A percentile compares a stretch with the other conserved stretches of the same genome.
Conservation (phyloP, 1,284 basidiomycete species). For the Leccinum cinnamomeum region DNA sequence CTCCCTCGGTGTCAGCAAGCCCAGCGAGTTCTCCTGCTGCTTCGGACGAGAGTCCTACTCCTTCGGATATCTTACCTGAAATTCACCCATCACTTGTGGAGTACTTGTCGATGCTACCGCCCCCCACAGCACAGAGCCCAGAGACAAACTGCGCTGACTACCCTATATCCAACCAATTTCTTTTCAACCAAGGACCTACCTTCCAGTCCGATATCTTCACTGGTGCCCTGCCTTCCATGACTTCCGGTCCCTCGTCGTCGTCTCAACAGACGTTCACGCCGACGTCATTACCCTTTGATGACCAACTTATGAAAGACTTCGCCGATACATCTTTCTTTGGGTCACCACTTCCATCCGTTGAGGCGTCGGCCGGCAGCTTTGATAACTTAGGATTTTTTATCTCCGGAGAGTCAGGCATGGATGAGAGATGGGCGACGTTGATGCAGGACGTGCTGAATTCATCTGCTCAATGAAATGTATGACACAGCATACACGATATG, state of each 20-base stretch:
- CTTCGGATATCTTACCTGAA: conserved; percentile 40
- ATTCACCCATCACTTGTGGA: conserved; percentile 59
- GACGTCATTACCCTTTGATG: conserved; percentile 17
- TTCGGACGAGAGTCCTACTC: conserved; percentile 30
- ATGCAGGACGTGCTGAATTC: conserved; percentile 51
- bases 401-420: conserved; percentile 53
- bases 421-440: conserved; percentile 55
- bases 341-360: conserved; percentile 7
- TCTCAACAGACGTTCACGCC: conserved; percentile 16
- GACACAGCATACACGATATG: background rate
- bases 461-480: conserved; percentile 14
- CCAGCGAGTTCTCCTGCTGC: conserved; percentile 29
- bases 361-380: conserved; percentile 4
- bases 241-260: conserved; percentile 4
- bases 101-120: conserved; percentile 42
- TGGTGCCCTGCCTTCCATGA: conserved; percentile 7
- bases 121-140: conserved; percentile 25
- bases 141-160: background rate
- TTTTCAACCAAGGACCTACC: conserved; percentile 13
- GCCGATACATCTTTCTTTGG: conserved; percentile 17
- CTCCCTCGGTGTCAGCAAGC: conserved; percentile 21
- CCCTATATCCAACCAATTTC: conserved; percentile 13
- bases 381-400: conserved; percentile 44
- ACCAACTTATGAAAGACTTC: conserved; percentile 22
- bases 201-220: conserved; percentile 17